A percentile compares a stretch with the other conserved stretches of the same genome.
phyloP scores from a whole-genome alignment of 805 yeast species.

The Cyberlindnera euphorbiiphila region DNA sequence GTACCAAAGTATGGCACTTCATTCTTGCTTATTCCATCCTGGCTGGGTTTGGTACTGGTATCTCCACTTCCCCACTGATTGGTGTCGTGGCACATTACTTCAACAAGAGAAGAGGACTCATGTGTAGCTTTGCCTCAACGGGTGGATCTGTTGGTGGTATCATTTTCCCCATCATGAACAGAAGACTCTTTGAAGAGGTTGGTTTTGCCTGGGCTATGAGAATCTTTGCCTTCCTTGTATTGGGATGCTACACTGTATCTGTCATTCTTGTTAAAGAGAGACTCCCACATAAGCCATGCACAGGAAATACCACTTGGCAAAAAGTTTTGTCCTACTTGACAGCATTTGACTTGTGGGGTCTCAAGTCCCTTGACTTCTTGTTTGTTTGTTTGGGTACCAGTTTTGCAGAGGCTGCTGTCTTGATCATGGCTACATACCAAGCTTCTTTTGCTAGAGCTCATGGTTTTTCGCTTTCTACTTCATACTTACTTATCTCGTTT shows the following conservation, averaged over 20 bases:
- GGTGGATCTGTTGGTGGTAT: conserved; percentile 57
- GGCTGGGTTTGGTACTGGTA: conserved; percentile 55
- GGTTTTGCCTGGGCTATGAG: conserved; percentile 60
- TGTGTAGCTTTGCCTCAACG: conserved; percentile 42
- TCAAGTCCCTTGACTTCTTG: conserved; percentile 42
- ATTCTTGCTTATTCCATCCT: conserved; percentile 51
- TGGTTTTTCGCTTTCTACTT: conserved; percentile 38
- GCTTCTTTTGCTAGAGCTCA: conserved; percentile 47
- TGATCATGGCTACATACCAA: conserved; percentile 43
- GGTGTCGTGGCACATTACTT: conserved; percentile 67
- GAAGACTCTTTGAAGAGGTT: conserved; percentile 39
- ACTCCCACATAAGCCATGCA: conserved; percentile 29
- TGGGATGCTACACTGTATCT: conserved; percentile 34
- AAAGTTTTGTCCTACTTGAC: conserved; percentile 25
- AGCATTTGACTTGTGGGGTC: conserved; percentile 34
- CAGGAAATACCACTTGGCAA: conserved; percentile 25
- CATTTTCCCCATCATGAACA: conserved; percentile 48
- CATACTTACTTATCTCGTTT: conserved; percentile 44
- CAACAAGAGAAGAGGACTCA: conserved; percentile 50
- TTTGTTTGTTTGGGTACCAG: conserved; percentile 42
- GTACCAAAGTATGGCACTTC: conserved; percentile 54
- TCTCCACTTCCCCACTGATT: conserved; percentile 52
- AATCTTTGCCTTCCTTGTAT: conserved; percentile 42
- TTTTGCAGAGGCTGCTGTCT: conserved; percentile 43
- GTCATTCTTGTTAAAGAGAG: conserved; percentile 39